Evolutionary conservation across 73 alveolate genomes (phyloP), one percentile per base, ranked within the genome.

Genomic region (Tetrahymena borealis): DNA sequence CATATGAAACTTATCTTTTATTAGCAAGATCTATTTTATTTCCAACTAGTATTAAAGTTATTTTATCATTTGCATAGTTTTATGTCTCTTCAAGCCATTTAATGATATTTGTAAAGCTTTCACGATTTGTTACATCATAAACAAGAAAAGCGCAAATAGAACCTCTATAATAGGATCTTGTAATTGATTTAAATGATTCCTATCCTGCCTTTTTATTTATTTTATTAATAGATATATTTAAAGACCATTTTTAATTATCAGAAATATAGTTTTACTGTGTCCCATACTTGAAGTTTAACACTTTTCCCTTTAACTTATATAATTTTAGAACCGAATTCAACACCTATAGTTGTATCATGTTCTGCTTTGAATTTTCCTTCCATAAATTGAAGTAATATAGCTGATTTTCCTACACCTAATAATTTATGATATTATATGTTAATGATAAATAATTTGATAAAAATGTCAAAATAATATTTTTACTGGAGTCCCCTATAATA

Each of bases 1-100:
- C 99, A 43, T 78, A 39, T 16, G 97, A 77, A 28, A 97, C 97
- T 90, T 96, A 97, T 93, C 99, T 94, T 93, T 96, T 95, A 40
- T 93, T 92, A 31, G 90, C 78, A 2, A 93, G 90, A 95, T 96
- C 98, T 7, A 91, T 77, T 96, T 96, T 96, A 79, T 96, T 96
- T 20, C 98, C 98, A 78, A 96, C 96, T 39, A 96, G 96, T 78
- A 96, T 91, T 91, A 95, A 77, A 78, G 91, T 94, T 32, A 94
- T 93, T 41, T 94, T 93, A 35, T 97, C 96, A 60, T 96, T 94
- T 13, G 95, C 79, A 94, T 96, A 93, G 12, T 92, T 90, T 91
- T 96, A 90, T 38, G 96, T 91, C 20, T 94, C 96, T 78, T 92
- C 95, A 33, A 96, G 90, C 98, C 98, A 96, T 18, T 37, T 33